A percentile compares a stretch with the other conserved stretches of the same genome.
phyloP scores from a whole-genome alignment of 2,329 filamentous ascomycete species.

The Cladophialophora exuberans region DNA sequence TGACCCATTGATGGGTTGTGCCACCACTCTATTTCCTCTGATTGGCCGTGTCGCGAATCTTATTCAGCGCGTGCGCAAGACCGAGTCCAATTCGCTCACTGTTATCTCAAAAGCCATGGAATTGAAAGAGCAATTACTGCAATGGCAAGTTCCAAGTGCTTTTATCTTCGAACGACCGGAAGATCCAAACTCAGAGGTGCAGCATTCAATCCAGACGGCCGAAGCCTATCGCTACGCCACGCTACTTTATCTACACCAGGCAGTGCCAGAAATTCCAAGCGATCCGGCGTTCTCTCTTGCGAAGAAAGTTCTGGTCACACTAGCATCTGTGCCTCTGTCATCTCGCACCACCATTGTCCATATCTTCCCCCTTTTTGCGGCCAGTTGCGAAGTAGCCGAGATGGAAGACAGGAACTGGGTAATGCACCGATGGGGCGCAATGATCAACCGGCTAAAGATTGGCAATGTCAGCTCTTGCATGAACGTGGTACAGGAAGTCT shows the following conservation, averaged over 20 bases:
- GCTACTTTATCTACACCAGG: conserved; percentile 67
- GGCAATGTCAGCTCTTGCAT: conserved; percentile 69
- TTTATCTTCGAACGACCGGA: conserved; percentile 62
- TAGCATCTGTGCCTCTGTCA: conserved; percentile 65
- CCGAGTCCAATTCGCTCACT: conserved; percentile 59
- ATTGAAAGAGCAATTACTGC: conserved; percentile 62
- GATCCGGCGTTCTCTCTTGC: conserved; percentile 61
- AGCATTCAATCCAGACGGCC: conserved; percentile 68
- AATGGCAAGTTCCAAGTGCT: conserved; percentile 62
- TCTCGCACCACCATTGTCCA: conserved; percentile 69
- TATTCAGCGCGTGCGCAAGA: conserved; percentile 63
- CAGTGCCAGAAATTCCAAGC: conserved; percentile 69
- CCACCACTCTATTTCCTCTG: conserved; percentile 67
- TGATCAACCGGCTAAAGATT: conserved; percentile 65
- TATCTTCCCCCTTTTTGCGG: conserved; percentile 70
- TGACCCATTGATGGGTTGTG: conserved; percentile 74
- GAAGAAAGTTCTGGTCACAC: conserved; percentile 62
- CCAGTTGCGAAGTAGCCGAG: conserved; percentile 65
- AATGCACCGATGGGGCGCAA: conserved; percentile 62
- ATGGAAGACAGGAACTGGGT: conserved; percentile 68
- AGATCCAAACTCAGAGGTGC: conserved; percentile 64
- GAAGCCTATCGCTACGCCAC: conserved; percentile 70
- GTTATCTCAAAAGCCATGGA: conserved; percentile 66
- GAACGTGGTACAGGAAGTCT: conserved; percentile 68
- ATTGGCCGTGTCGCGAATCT: conserved; percentile 69